Evolutionary conservation across 768 basidiomycete species (phyloP).

Genomic region (Boletales sp.): DNA sequence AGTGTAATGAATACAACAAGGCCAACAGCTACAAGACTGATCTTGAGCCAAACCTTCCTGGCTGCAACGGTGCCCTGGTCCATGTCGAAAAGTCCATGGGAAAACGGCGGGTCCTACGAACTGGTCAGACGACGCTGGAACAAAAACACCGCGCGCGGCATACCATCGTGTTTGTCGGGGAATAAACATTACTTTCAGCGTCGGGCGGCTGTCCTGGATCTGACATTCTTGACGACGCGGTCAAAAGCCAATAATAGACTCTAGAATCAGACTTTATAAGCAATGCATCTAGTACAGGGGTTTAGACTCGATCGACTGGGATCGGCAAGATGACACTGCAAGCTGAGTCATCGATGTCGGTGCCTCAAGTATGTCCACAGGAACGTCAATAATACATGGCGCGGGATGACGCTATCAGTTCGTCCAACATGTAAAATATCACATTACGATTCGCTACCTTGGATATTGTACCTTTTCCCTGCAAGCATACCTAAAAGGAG

Average conservation of each 20-base stretch:
- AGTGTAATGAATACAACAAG: constrained; percentile 44
- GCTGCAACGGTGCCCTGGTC: constrained; percentile 27
- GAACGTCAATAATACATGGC: constrained; percentile 25
- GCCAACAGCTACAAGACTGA: constrained; percentile 34
- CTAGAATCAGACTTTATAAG: constrained; percentile 17
- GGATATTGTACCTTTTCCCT: constrained; percentile 23
- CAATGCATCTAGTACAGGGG: constrained; percentile 1
- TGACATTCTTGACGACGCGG: constrained; percentile 3
- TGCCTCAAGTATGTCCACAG: constrained; percentile 11
- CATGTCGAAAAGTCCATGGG: constrained; percentile 27
- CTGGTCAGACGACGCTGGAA: constrained; percentile 5
- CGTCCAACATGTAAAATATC: constrained; percentile 30
- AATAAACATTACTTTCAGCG: not conserved
- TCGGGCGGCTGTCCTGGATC: constrained; percentile 1
- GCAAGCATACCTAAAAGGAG: constrained; percentile 1
- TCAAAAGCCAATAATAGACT: not conserved
- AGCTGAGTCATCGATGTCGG: not conserved
- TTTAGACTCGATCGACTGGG: not conserved
- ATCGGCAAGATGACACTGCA: not conserved
- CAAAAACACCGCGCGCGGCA: not conserved
- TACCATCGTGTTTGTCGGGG: constrained; percentile 11
- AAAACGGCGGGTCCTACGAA: constrained; percentile 24
- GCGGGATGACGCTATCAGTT: constrained; percentile 20
- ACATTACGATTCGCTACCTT: constrained; percentile 28
- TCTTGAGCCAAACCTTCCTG: constrained; percentile 40